A percentile compares a stretch with the other conserved stretches of the same genome.
Conservation (phyloP, 441 rosid species). For the Biscutella laevigata region DNA sequence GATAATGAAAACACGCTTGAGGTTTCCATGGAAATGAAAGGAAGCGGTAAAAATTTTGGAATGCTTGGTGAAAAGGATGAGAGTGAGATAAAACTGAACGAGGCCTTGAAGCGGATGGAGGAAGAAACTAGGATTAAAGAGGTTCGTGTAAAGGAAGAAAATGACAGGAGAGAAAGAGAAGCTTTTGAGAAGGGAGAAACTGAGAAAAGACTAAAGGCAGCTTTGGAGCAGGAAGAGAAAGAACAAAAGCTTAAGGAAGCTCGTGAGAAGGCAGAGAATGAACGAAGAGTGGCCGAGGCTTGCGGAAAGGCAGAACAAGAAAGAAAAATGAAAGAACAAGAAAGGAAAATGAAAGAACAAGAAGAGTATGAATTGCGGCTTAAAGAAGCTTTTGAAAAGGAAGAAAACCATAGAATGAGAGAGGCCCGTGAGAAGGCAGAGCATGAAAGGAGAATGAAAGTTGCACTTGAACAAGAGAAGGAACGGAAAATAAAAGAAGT, state of each 20-base stretch:
- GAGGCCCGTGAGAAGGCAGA: constrained; percentile 32
- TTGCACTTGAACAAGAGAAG: constrained; percentile 27
- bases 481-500: constrained; percentile 29
- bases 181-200: constrained; percentile 29
- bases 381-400: constrained; percentile 28
- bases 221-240: constrained; percentile 30
- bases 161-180: constrained; percentile 25
- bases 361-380: no score
- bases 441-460: constrained; percentile 31
- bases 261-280: constrained; percentile 31
- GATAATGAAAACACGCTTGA: constrained; percentile 30
- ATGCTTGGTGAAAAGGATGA: constrained; percentile 22
- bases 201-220: constrained; percentile 31
- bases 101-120: constrained; percentile 31
- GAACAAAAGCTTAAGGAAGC: constrained; percentile 29
- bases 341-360: constrained; percentile 28
- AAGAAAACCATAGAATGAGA: constrained; percentile 29
- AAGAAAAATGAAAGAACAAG: constrained; percentile 30
- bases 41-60: constrained; percentile 19
- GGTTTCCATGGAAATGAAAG: constrained; percentile 21
- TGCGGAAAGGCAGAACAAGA: constrained; percentile 30
- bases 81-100: constrained; percentile 26
- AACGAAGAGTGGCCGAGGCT: constrained; percentile 27
- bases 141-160: constrained; percentile 28
- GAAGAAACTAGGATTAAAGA: constrained; percentile 32